Conservation (phyloP, 2,329 filamentous ascomycete genomes). For the Sodiomyces alkalinus region DNA sequence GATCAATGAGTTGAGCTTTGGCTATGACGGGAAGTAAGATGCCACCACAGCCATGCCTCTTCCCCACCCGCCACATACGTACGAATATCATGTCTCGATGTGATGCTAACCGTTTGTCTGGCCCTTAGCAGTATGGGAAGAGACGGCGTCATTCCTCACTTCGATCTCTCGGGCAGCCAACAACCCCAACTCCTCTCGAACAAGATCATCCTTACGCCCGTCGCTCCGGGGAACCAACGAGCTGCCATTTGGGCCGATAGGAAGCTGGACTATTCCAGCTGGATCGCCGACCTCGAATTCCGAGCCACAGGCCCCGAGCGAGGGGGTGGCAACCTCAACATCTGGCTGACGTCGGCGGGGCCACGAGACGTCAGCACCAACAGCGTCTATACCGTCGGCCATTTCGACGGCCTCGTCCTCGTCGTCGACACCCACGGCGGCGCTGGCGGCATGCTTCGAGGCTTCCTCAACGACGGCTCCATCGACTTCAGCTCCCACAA, state of each 20-base stretch:
- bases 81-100: too few species aligned
- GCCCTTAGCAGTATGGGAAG: constrained; percentile 6
- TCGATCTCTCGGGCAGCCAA: constrained; percentile 34
- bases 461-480: constrained; percentile 84
- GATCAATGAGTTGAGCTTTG: constrained; percentile 64
- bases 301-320: constrained; percentile 73
- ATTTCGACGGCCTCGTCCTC: constrained; percentile 82
- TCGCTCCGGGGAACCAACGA: constrained; percentile 71
- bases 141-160: constrained; percentile 30
- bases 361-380: constrained; percentile 47
- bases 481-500: constrained; percentile 64
- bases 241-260: constrained; percentile 68
- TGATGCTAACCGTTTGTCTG: too few species aligned
- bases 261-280: constrained; percentile 48
- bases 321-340: constrained; percentile 76
- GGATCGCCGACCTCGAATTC: constrained; percentile 77
- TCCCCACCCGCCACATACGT: constrained; percentile 1
- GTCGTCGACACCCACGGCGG: constrained; percentile 76
- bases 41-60: background rate
- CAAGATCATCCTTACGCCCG: constrained; percentile 81
- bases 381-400: constrained; percentile 71
- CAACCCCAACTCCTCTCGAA: constrained; percentile 62
- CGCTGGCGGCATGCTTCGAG: constrained; percentile 64
- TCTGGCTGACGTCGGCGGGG: constrained; percentile 75
- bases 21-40: constrained; percentile 46